Conservation (phyloP, 305 asterid genomes). For the Rubia tinctorum region DNA sequence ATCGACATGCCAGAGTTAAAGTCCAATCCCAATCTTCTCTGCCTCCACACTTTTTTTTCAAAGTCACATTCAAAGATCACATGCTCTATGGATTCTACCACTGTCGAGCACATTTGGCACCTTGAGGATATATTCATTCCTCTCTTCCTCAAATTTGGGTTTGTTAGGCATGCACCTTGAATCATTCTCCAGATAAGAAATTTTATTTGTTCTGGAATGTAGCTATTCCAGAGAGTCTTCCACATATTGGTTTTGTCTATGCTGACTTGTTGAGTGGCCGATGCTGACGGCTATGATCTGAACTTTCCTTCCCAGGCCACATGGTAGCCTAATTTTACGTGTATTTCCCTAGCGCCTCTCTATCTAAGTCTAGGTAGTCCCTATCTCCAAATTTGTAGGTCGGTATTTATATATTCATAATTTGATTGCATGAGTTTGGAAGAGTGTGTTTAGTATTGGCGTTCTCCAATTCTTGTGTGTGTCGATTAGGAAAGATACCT, state of each 20-base stretch:
- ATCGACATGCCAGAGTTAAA: accelerated
- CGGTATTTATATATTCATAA: too few relatives aligned
- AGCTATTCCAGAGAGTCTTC: accelerated
- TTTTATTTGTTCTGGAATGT: neutral
- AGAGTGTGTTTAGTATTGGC: too few relatives aligned
- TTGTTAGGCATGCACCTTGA: neutral
- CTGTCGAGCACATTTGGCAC: neutral
- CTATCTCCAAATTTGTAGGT: too few relatives aligned
- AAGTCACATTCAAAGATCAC: neutral
- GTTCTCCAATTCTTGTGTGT: too few relatives aligned
- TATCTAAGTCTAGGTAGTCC: too few relatives aligned
- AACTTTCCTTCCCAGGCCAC: too few relatives aligned
- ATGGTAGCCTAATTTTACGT: too few relatives aligned
- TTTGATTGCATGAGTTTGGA: too few relatives aligned
- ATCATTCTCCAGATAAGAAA: neutral
- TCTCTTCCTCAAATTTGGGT: neutral
- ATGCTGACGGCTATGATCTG: too few relatives aligned
- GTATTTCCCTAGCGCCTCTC: too few relatives aligned
- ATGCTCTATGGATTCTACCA: neutral
- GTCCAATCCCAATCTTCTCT: neutral
- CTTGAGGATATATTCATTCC: neutral
- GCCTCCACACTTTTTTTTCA: neutral
- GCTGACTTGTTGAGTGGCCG: too few relatives aligned
- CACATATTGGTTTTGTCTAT: neutral
- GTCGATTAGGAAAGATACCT: too few relatives aligned